Conservation (phyloP, 768 basidiomycete genomes). For the Auricularia cornea region DNA sequence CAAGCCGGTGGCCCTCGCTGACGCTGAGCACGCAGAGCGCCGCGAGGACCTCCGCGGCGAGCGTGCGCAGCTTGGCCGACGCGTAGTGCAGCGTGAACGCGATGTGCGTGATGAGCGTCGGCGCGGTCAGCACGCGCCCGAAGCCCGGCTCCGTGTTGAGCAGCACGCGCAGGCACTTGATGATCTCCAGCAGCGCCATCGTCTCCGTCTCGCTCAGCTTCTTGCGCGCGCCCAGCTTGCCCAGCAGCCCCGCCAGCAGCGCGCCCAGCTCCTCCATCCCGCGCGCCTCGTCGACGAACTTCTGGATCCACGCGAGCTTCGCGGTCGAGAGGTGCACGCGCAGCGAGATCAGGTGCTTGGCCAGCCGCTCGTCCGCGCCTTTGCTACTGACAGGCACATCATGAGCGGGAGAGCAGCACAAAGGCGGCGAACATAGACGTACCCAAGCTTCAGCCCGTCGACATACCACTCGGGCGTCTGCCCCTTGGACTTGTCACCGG, state of each 20-base stretch:
- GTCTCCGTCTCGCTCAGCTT: constrained; percentile 56
- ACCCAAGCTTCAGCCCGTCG: constrained; percentile 44
- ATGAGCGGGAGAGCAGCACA: background rate
- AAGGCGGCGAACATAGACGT: background rate
- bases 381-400: constrained; percentile 22
- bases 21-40: constrained; percentile 72
- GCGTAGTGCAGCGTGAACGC: constrained; percentile 51
- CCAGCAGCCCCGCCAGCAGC: constrained; percentile 52
- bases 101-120: constrained; percentile 63
- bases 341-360: constrained; percentile 72
- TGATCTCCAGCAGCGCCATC: constrained; percentile 58
- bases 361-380: constrained; percentile 48
- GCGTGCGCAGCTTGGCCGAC: constrained; percentile 54
- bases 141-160: constrained; percentile 84
- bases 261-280: constrained; percentile 58
- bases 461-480: constrained; percentile 57
- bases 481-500: constrained; percentile 28
- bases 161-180: constrained; percentile 74
- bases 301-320: constrained; percentile 65
- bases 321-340: constrained; percentile 83
- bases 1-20: constrained; percentile 61
- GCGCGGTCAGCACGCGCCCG: constrained; percentile 50
- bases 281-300: constrained; percentile 57
- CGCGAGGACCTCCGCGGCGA: constrained; percentile 71
- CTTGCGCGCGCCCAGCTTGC: constrained; percentile 57